Base-by-base conservation (phyloP, 768 basidiomycete genomes). In the Kwoniella newhampshirensis region DNA sequence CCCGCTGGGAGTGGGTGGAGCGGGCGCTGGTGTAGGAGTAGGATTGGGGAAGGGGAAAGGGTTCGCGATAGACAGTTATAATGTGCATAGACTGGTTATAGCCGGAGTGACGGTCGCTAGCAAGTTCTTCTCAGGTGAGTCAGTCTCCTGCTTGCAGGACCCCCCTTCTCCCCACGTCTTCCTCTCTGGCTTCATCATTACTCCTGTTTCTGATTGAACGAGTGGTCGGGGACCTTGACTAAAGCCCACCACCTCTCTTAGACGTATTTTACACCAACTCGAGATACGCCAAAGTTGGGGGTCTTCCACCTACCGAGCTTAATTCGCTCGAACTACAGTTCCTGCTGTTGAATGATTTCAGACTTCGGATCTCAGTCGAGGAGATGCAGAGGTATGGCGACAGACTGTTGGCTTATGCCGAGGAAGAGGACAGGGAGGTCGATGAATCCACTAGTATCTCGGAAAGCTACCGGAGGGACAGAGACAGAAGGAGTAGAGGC, bases 241-340 rank as follows among this genome's bases (percentile, higher is more conserved):
- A 32, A 62, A 43, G 23, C 7, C 28, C 23, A 25, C 17, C n/a
- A 12, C 7, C 21, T 21, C 18, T 23, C 53, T 17, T 43, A 75
- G 96, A 98, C 75, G 91, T 99, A 3, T 99, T 99, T 70, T 98
- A 99, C 78, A 97, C 96, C 15, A 99, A 99, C 69, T 96, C 94
- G 8, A 83, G 94, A 27, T 99, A 99, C 74, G 96, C 96, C 51
- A 99, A 98, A 84, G 94, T 99, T 60, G 96, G 96, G 40, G 96
- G 96, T 23, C 83, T 99, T 0, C 96, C 96, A 0, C 81, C 86
- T 32, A 91, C 94, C 74, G 78, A 79, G 49, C 84, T 99, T 47
- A 98, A 99, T 76, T 90, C 93, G 70, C 85, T 99, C 49, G 96
- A 99, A 71, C 85, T 99, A 1, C 96, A 98, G 64, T 99, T 99